Evolutionary conservation across 257 asterid genomes (phyloP), one percentile per base, ranked within the genome.

Genomic region (Handroanthus guayacan): DNA sequence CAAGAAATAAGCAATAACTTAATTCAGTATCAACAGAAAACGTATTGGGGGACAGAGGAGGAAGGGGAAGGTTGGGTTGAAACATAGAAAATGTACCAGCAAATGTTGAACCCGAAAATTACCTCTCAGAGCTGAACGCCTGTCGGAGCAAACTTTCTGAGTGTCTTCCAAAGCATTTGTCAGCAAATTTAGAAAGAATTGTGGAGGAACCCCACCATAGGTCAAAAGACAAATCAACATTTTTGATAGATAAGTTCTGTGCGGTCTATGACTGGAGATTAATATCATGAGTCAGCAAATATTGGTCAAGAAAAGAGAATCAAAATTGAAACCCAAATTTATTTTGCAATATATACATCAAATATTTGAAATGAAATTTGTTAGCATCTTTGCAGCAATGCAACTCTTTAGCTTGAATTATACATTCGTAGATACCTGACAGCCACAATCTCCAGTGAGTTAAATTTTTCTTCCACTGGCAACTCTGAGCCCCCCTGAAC

Each of bases 121-220:
- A 94, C 97, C 98, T 88, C 84, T 89, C 5, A 94, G 69, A 17
- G 98, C 98, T 20, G 86, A 84, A 41, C 80, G 83, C 81, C 7
- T 80, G 68, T 87, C 69, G 25, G 90, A 65, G 82, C 82, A 90
- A 62, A 88, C 79, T 45, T 73, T 85, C 54, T 58, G 84, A 17
- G 89, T 79, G 44, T 89, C 94, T 62, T 88, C 88, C 77, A 92
- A 75, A 41, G 91, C 89, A 72, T 65, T 79, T 1, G 0, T 69
- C 72, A 90, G 83, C 70, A 88, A 67, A 67, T 84, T 83, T 61
- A 89, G 75, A 73, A 94, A 94, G 84, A 85, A 87, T 31, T 71
- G 84, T 69, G 51, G 69, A 0, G 96, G 93, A 68, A 94, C 92
- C 62, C 92, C 93, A 44, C 97, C 97, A 76, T 89, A 90, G 83